phyloP scores from a whole-genome alignment of 2,329 filamentous ascomycete genomes.

The Venturia oleaginea region DNA sequence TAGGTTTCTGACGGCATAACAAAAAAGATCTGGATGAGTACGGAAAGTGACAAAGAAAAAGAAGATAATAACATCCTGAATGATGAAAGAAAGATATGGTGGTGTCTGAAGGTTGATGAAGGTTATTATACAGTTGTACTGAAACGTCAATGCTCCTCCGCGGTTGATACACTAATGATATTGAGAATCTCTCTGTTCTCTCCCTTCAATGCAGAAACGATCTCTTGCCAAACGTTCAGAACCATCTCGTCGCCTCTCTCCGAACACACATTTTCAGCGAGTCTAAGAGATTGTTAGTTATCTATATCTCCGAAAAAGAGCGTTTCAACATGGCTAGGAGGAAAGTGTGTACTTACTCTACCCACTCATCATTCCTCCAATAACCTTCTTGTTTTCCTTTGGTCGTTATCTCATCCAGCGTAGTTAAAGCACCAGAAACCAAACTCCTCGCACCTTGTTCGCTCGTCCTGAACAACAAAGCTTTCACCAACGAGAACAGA shows the following conservation, averaged over 20 bases:
- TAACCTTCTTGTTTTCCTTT: slow-evolving; percentile 3
- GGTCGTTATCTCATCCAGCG: neutral
- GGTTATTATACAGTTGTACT: neutral
- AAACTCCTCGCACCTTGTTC: slow-evolving; percentile 13
- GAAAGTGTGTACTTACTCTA: neutral
- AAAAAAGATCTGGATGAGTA: neutral
- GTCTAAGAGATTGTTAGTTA: neutral
- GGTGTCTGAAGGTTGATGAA: neutral
- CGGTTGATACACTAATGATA: neutral
- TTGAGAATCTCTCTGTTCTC: neutral
- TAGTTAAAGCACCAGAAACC: slow-evolving; percentile 1
- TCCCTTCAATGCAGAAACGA: neutral
- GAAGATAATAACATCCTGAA: neutral
- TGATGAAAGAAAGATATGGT: neutral
- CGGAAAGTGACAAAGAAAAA: neutral
- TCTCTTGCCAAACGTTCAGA: slow-evolving; percentile 6
- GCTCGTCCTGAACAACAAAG: slow-evolving; percentile 6
- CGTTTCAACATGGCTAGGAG: neutral
- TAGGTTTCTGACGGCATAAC: neutral
- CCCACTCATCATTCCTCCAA: slow-evolving; percentile 8
- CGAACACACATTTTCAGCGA: neutral
- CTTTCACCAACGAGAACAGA: neutral
- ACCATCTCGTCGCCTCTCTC: neutral
- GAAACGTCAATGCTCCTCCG: neutral
- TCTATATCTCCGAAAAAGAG: neutral